A percentile compares a stretch with the other conserved stretches of the same genome.
Evolutionary conservation across 1,284 basidiomycete species (phyloP).

Genomic region (Leccinum solheimii): DNA sequence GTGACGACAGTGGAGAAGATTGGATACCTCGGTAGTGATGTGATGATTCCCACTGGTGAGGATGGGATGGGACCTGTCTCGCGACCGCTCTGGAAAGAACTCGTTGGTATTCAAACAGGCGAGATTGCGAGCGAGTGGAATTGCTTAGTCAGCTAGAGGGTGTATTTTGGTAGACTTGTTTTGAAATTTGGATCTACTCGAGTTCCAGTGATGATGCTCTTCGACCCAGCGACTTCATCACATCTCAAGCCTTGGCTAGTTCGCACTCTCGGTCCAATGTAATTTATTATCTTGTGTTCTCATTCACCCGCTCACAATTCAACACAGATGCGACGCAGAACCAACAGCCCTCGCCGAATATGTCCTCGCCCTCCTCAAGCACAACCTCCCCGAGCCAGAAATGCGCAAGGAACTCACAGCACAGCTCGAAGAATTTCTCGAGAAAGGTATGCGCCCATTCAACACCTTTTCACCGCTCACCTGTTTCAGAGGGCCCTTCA

Average conservation of each 20-base stretch:
- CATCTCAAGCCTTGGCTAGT: slow-evolving; percentile 83
- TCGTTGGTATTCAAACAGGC: slow-evolving; percentile 91
- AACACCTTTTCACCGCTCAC: slow-evolving; percentile 15
- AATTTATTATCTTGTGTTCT: rapidly evolving
- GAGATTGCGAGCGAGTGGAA: slow-evolving; percentile 84
- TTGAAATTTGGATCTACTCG: neutral
- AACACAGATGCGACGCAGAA: slow-evolving; percentile 88
- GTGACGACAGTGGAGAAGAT: slow-evolving; percentile 83
- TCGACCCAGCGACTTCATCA: slow-evolving; percentile 59
- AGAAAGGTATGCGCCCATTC: slow-evolving; percentile 62
- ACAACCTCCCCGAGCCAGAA: slow-evolving; percentile 82
- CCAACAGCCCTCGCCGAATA: slow-evolving; percentile 93
- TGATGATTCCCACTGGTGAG: slow-evolving; percentile 81
- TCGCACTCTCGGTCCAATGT: slow-evolving; percentile 86
- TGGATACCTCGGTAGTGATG: slow-evolving; percentile 85
- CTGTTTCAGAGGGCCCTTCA: slow-evolving; percentile 58
- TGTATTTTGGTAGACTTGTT: neutral
- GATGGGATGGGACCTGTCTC: slow-evolving; percentile 90
- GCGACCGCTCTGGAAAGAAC: slow-evolving; percentile 77
- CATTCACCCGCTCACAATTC: slow-evolving; percentile 6
- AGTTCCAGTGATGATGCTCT: slow-evolving; percentile 49
- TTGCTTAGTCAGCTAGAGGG: slow-evolving; percentile 37
- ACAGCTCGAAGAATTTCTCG: slow-evolving; percentile 90
- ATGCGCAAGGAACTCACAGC: slow-evolving; percentile 75
- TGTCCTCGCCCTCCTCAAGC: slow-evolving; percentile 90